Conservation (phyloP, 75 land plant species). For the Pinus albicaulis region DNA sequence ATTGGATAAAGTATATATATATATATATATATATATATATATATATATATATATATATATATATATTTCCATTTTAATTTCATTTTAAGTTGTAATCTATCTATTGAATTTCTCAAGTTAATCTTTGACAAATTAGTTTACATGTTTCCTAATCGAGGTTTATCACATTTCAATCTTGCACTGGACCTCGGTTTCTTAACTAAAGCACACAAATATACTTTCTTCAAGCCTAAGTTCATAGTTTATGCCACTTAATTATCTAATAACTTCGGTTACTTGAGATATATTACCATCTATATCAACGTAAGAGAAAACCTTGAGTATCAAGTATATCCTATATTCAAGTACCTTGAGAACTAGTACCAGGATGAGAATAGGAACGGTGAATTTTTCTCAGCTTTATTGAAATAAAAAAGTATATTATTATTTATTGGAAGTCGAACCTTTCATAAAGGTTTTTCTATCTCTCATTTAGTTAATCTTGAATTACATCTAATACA, state of each 20-base stretch:
- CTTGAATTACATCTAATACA: not conserved
- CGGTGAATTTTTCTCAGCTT: constrained; percentile 97
- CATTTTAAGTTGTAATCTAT: not conserved
- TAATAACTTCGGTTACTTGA: constrained; percentile 97
- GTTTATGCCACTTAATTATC: constrained; percentile 95
- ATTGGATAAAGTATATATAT: not conserved
- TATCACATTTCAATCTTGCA: constrained; percentile 91
- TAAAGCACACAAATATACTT: constrained; percentile 95
- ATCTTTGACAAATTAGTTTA: not conserved
- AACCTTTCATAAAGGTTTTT: constrained; percentile 96
- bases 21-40: not conserved
- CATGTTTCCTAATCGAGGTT: constrained; percentile 95
- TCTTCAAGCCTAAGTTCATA: constrained; percentile 98
- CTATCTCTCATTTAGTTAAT: constrained; percentile 78
- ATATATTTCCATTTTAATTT: not conserved
- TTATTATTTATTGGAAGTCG: constrained; percentile 96
- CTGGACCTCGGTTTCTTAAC: constrained; percentile 95
- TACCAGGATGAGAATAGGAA: constrained; percentile 99
- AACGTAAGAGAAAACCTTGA: constrained; percentile 86
- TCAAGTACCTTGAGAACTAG: constrained; percentile 99
- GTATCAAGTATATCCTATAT: constrained; percentile 88
- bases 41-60: not conserved
- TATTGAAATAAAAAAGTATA: constrained; percentile 95
- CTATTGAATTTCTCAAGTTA: not conserved
- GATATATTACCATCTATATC: constrained; percentile 95